phyloP scores from a whole-genome alignment of 257 asterid species.

The Thymus mandschuricus region DNA sequence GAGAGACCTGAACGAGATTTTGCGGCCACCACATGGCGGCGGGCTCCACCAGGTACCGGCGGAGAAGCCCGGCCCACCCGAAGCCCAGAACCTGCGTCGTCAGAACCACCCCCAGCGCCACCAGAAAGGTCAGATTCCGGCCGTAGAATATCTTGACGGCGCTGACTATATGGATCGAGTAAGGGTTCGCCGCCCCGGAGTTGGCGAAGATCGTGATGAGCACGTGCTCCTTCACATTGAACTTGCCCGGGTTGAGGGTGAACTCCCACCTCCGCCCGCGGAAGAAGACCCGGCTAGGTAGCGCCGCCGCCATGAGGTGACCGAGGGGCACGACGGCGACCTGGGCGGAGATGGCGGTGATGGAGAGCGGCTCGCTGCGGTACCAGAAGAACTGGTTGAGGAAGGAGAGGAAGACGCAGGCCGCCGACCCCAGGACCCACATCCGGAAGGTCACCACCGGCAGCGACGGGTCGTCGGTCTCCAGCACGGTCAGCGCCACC shows the following conservation, averaged over 20 bases:
- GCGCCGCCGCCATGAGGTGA: constrained; percentile 69
- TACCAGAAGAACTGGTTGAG: constrained; percentile 94
- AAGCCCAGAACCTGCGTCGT: constrained; percentile 83
- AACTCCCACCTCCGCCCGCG: constrained; percentile 62
- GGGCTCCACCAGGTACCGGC: constrained; percentile 87
- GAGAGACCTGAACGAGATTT: constrained; percentile 90
- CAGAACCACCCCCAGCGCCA: constrained; percentile 70
- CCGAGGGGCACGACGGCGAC: constrained; percentile 90
- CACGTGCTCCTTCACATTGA: constrained; percentile 90
- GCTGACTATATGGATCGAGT: constrained; percentile 81
- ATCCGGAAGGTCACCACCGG: constrained; percentile 85
- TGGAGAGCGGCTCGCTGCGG: constrained; percentile 86
- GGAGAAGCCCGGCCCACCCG: constrained; percentile 93
- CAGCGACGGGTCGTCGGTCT: constrained; percentile 58
- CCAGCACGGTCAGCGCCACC: constrained; percentile 83
- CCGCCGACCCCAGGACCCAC: constrained; percentile 66
- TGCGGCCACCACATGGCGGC: constrained; percentile 99
- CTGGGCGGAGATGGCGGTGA: constrained; percentile 83
- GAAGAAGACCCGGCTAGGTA: constrained; percentile 65
- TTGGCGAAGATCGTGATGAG: constrained; percentile 85
- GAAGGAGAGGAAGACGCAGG: constrained; percentile 78
- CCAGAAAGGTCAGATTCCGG: constrained; percentile 73
- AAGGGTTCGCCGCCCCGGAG: constrained; percentile 83
- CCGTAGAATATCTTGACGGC: constrained; percentile 77
- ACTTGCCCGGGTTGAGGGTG: constrained; percentile 73